Base-by-base conservation (phyloP, 2,329 filamentous ascomycete genomes). In the Pezicula radicicola region DNA sequence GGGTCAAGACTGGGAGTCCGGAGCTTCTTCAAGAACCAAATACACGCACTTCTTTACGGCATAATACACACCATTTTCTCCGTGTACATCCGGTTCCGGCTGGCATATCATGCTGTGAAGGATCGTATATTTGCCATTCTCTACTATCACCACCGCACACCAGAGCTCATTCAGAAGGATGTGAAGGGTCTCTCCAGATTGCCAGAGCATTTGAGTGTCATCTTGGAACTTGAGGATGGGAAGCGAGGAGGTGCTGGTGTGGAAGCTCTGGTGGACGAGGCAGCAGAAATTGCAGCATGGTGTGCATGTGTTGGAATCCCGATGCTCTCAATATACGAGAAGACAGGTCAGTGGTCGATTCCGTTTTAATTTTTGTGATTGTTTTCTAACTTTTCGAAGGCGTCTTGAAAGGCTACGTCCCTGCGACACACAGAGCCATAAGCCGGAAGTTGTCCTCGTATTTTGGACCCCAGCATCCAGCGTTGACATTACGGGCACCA, bases 131-230 rank as follows among this genome's bases (percentile, higher is more conserved):
- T 91, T 49, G 89, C 90, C 9, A 81, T 97, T 55, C 77, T 96
- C 50, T 92, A 93, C 69, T 94, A 99, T 74, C 95, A 99, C 73
- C 94, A 99, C 70, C 89, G 90, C 48, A 96, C 93, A 1, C 94
- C 94, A 7, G 90, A 96, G 67, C 84, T 96, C 66, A 96, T 99
- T 61, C 85, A 87, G 64, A 86, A 88, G 64, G 94, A 99, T 72
- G 87, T 97, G 25, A 84, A 84, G 68, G 78, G 80, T 9, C 71
- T 99, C 52, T 79, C 77, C 52, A 84, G 87, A 62, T 72, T 95
- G 54, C 94, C 94, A 2, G 82, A 88, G 59, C 94, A 99, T 66
- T 70, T 99, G 47, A 97, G 91, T 66, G 87, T 96, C 10, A 86
- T 97, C 50, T 72, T 99, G 53, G 87, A 86, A 52, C 75, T 89